Base-by-base conservation (phyloP, 2,329 filamentous ascomycete genomes). In the Xylariaceae sp. region DNA sequence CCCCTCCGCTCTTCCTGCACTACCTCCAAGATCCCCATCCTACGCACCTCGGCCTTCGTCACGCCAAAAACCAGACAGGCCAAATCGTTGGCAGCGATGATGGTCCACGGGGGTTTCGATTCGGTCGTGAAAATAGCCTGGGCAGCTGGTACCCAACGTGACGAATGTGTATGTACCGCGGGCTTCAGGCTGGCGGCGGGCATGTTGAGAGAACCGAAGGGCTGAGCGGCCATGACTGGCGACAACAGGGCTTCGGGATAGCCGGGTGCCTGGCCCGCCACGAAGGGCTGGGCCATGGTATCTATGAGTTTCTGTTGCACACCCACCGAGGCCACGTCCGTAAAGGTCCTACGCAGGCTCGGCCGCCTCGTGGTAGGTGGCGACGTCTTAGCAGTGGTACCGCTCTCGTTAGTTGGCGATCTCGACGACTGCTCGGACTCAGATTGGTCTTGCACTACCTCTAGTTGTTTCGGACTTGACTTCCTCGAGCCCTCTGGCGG, bases 111-210 rank as follows among this genome's bases (percentile, higher is more conserved):
- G 7, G 86, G 75, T 43, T 83, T 79, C 11, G 84, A 74, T 58
- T 94, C 86, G n/a, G 92, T 98, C 6, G 90, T 93, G 56, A 98
- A 98, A 37, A 98, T 95, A 33, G 92, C 92, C 58, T 98, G 92
- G 5, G 90, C 85, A 26, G 87, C 85, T 6, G 88, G 88, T 11
- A 84, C 80, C 79, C 88, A 94, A 57, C 92, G 78, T 50, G 85
- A 92, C 37, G 86, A 83, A 59, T 95, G 89, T 7, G 83, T 83
- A 58, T 95, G 90, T n/a, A 85, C 72, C 8, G 72, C 67, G 12
- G 80, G 66, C 9, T 67, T 69, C 2, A 75, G 45, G n/a, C n/a
- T n/a, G n/a, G 64, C 56, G 12, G 61, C 61, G 3, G 74, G 62
- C 16, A 70, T 65, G 33, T 59, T 50, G 13, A 57, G 52, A 13